Evolutionary conservation across 768 basidiomycete genomes (phyloP).

Genomic region (Gelatoporia subvermispora): DNA sequence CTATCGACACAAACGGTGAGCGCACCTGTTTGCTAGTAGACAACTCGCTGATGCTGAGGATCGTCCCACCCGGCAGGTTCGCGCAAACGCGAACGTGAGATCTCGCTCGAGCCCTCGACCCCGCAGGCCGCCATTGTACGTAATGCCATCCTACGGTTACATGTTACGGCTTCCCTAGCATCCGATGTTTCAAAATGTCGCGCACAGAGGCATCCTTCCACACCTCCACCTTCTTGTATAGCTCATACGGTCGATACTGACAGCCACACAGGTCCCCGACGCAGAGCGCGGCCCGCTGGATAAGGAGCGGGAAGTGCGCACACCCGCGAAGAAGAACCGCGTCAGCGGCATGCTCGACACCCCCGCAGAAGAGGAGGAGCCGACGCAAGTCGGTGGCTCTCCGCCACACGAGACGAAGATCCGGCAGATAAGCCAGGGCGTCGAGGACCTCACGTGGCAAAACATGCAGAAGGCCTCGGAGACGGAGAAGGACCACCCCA

Average conservation of each 20-base stretch:
- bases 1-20: slow-evolving; percentile 10
- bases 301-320: slow-evolving; percentile 46
- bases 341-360: slow-evolving; percentile 45
- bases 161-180: neutral
- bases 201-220: neutral
- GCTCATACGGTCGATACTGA: slow-evolving; percentile 8
- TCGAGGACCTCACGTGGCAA: slow-evolving; percentile 73
- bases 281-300: slow-evolving; percentile 19
- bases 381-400: slow-evolving; percentile 39
- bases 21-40: neutral
- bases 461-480: slow-evolving; percentile 34
- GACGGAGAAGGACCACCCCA: slow-evolving; percentile 4
- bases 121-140: slow-evolving; percentile 29
- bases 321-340: slow-evolving; percentile 76
- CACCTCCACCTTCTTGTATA: slow-evolving; percentile 5
- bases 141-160: slow-evolving; percentile 9
- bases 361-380: slow-evolving; percentile 52
- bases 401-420: slow-evolving; percentile 75
- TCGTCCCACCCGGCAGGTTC: slow-evolving; percentile 27
- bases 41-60: too few relatives aligned
- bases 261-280: slow-evolving; percentile 19
- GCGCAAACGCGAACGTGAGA: slow-evolving; percentile 73
- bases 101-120: slow-evolving; percentile 63
- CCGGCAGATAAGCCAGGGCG: slow-evolving; percentile 73
- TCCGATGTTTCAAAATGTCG: neutral